Evolutionary conservation across 2,329 filamentous ascomycete species (phyloP), one percentile per base, ranked within the genome.

Genomic region (Microascus cirrosus): DNA sequence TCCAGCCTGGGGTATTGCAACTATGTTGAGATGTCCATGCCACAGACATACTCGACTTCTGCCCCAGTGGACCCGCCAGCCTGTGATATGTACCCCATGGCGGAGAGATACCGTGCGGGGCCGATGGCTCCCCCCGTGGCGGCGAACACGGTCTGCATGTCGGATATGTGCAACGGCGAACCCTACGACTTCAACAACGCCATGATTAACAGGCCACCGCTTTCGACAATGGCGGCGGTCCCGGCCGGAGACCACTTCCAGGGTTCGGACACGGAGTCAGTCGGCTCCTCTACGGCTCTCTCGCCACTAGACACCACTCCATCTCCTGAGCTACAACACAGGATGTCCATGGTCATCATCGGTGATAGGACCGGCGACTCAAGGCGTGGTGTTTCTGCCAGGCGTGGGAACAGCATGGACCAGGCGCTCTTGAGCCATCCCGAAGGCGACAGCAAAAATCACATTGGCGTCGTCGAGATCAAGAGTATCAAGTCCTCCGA

Each of bases 401-500:
- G 25, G 42, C 42, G 55, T 6, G 18, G 39, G 35, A 28, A 7
- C 22, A 24, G 22, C 45, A 50, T 50, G 18, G 45, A 24, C 45
- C 20, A 50, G 24, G 18, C 39, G 22, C 18, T 32, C 25, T 35
- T 34, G 24, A 25, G 25, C 11, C n/a, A 25, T 36, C 42, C 39
- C 18, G 55, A 18, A 5, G 13, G 18, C 10, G 54, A 22, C 12
- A 34, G 34, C n/a, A 20, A 52, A 15, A 48, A 36, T 2, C 24
- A 28, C 8, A 51, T 55, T 24, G 59, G 55, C 8, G 54, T 54
- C 34, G 59, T 62, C 12, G 60, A 61, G 36, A 59, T 62, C 53
- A 56, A 55, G 18, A 59, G 58, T n/a, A 60, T 62, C 25, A 54
- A 51, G n/a, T 62, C 69, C 53, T 70, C 68, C 62, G 74, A 69